Evolutionary conservation across 495 filamentous ascomycete genomes (phyloP).

Genomic region (Cetradonia linearis): DNA sequence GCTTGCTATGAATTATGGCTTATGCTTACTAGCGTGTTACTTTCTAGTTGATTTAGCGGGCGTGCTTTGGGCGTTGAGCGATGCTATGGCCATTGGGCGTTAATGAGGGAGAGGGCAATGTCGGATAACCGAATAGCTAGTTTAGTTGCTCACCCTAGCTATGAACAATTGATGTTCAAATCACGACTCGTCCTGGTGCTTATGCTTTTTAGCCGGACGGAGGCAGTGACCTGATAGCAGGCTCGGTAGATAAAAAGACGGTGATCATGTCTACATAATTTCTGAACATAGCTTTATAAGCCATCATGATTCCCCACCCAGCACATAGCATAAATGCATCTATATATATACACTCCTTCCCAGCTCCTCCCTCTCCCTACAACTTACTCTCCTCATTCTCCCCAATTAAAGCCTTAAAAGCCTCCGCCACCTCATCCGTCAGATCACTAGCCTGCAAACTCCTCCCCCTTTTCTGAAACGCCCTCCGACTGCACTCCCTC

Average conservation of each 20-base stretch:
- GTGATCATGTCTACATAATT: neutral
- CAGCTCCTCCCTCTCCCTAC: neutral
- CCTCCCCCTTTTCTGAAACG: constrained; percentile 77
- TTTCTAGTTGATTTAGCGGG: neutral
- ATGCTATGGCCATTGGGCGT: neutral
- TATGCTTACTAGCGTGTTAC: neutral
- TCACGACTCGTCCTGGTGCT: neutral
- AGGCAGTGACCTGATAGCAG: too few species aligned
- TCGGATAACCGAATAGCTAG: neutral
- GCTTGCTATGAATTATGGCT: neutral
- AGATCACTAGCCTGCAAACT: constrained; percentile 91
- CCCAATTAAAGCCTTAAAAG: constrained; percentile 68
- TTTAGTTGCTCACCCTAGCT: neutral
- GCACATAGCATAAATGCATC: neutral
- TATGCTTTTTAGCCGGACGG: neutral
- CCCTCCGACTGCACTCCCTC: constrained; percentile 79
- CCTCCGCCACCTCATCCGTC: constrained; percentile 77
- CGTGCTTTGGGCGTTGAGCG: neutral
- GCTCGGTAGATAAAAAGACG: too few species aligned
- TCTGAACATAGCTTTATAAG: neutral
- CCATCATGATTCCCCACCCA: neutral
- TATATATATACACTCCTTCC: neutral
- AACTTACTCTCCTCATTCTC: constrained; percentile 40
- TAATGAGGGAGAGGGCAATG: neutral
- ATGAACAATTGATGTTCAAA: neutral